These are phyloP conservation scores for Penicillium sp. DNA, from an alignment of 2,329 filamentous ascomycete genomes.

Conservation along the genomic window DNA sequence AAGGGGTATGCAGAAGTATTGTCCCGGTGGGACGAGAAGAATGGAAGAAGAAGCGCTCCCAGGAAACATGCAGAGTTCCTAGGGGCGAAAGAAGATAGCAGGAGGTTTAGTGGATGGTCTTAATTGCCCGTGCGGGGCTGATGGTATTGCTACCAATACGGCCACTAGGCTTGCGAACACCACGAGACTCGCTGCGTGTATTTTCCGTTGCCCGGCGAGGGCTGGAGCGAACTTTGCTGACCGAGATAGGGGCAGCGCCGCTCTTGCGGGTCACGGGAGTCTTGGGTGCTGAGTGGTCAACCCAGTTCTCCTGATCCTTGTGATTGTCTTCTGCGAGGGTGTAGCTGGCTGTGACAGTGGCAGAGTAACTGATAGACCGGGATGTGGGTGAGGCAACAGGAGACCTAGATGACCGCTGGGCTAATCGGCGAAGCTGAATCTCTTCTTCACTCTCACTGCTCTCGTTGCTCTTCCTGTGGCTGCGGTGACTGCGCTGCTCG, in stretches of 20 bases:
- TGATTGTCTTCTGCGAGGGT: slow-evolving; percentile 60
- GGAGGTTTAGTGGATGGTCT: slow-evolving; percentile 23
- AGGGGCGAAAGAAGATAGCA: neutral
- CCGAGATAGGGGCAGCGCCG: slow-evolving; percentile 49
- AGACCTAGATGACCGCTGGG: slow-evolving; percentile 65
- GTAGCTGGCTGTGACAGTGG: slow-evolving; percentile 69
- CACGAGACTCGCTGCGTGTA: slow-evolving; percentile 38
- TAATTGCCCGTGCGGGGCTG: slow-evolving; percentile 32
- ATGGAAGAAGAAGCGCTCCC: slow-evolving; percentile 18
- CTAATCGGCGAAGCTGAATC: slow-evolving; percentile 71
- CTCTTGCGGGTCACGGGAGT: slow-evolving; percentile 59
- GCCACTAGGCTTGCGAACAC: slow-evolving; percentile 49
- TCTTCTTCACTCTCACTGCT: slow-evolving; percentile 76
- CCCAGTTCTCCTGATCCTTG: slow-evolving; percentile 70
- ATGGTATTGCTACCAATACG: slow-evolving; percentile 46
- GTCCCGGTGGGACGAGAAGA: slow-evolving; percentile 21
- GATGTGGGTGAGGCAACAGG: slow-evolving; percentile 62
- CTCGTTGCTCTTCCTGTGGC: slow-evolving; percentile 60
- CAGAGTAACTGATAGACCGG: slow-evolving; percentile 73
- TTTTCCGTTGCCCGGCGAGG: slow-evolving; percentile 46
- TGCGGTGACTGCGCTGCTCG: slow-evolving; percentile 48
- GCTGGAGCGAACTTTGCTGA: slow-evolving; percentile 65
- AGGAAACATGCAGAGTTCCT: slow-evolving; percentile 12
- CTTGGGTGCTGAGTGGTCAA: slow-evolving; percentile 45
- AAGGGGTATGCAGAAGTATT: slow-evolving; percentile 24